Evolutionary conservation across 2,329 filamentous ascomycete species (phyloP).

Genomic region (Sodiomyces alkalinus): DNA sequence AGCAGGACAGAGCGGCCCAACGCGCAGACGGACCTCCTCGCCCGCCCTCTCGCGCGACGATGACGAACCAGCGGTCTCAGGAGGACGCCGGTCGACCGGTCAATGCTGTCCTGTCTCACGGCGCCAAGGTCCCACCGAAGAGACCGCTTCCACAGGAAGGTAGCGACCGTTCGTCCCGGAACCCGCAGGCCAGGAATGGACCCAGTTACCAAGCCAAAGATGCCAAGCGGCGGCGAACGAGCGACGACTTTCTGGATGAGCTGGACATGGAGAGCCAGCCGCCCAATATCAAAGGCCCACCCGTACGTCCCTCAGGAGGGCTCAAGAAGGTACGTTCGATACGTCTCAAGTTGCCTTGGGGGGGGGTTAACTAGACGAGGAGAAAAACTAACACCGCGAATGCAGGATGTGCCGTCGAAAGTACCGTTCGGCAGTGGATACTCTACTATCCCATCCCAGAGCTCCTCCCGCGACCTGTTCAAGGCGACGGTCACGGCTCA

Average conservation of each 20-base stretch:
- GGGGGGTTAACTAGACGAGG: background rate
- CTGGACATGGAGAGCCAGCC: constrained; percentile 42
- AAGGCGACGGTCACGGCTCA: constrained; percentile 52
- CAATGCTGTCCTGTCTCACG: constrained; percentile 42
- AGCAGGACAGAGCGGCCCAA: constrained; percentile 18
- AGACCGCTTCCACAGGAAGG: constrained; percentile 53
- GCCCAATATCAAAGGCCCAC: constrained; percentile 58
- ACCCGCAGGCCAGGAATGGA: constrained; percentile 31
- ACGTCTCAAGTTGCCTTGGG: background rate
- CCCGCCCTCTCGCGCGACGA: constrained; percentile 43
- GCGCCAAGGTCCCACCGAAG: constrained; percentile 61
- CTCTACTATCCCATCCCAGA: constrained; percentile 34
- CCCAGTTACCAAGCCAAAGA: constrained; percentile 56
- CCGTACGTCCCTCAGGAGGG: constrained; percentile 63
- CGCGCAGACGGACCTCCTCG: constrained; percentile 17
- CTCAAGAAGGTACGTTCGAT: constrained; percentile 46
- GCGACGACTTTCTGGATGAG: constrained; percentile 54
- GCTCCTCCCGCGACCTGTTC: constrained; percentile 41
- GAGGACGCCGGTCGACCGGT: constrained; percentile 48
- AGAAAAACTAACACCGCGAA: constrained; percentile 1
- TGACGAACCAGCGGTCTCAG: constrained; percentile 32
- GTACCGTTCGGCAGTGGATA: constrained; percentile 47
- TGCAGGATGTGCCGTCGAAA: constrained; percentile 45
- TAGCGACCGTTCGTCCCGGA: constrained; percentile 34
- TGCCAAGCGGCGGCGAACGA: constrained; percentile 64